Evolutionary conservation across 371 early-diverging fungal genomes (phyloP).

Genomic region (Haplosporangium sp.): DNA sequence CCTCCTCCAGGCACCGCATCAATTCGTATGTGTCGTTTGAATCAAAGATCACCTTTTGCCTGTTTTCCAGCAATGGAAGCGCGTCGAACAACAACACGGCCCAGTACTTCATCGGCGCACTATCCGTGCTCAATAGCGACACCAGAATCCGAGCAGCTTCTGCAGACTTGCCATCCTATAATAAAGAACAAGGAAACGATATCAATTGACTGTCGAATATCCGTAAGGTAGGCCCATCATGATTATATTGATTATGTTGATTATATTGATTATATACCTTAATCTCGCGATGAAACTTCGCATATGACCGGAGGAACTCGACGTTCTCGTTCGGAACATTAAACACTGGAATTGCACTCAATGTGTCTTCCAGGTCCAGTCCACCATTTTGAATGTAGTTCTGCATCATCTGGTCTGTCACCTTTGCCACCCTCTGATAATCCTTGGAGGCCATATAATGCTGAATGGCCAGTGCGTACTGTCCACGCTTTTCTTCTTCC

Average conservation of each 20-base stretch:
- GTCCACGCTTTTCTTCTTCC: slow-evolving; percentile 42
- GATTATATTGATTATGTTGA: too few relatives aligned
- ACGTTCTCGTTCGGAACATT: slow-evolving; percentile 24
- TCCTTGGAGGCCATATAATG: slow-evolving; percentile 48
- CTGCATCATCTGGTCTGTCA: slow-evolving; percentile 35
- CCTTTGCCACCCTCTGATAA: slow-evolving; percentile 33
- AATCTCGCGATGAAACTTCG: slow-evolving; percentile 24
- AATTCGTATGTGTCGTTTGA: slow-evolving; percentile 35
- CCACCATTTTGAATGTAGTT: slow-evolving; percentile 17
- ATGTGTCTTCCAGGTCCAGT: slow-evolving; percentile 24
- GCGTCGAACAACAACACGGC: slow-evolving; percentile 32
- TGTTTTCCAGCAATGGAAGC: slow-evolving; percentile 43
- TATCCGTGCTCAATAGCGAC: slow-evolving; percentile 17
- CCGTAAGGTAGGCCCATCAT: background rate
- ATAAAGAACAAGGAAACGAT: background rate
- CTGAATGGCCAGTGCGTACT: slow-evolving; percentile 39
- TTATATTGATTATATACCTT: slow-evolving; percentile 22
- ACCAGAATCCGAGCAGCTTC: slow-evolving; percentile 24
- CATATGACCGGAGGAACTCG: slow-evolving; percentile 33
- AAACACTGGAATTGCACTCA: slow-evolving; percentile 3
- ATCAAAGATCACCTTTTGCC: slow-evolving; percentile 30
- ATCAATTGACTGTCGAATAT: background rate
- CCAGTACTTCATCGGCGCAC: slow-evolving; percentile 48
- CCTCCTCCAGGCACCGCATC: slow-evolving; percentile 52
- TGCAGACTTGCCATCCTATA: slow-evolving; percentile 20